Evolutionary conservation across 805 yeast genomes (phyloP).

Genomic region (Candida caryicola): DNA sequence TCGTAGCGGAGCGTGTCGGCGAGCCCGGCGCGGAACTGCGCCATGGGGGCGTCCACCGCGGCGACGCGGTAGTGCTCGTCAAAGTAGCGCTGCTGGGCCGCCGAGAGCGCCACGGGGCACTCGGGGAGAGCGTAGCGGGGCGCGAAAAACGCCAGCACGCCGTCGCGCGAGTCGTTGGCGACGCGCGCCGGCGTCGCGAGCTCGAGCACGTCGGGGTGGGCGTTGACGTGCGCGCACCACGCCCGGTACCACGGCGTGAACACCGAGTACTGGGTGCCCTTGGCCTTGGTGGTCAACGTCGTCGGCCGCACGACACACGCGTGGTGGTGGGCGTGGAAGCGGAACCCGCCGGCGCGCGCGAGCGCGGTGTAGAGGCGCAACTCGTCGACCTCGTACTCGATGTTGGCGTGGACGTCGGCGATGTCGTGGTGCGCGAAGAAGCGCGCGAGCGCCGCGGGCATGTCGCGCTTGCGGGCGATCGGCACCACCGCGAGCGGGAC

Average conservation of each 20-base stretch:
- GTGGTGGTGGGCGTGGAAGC: conserved; percentile 34
- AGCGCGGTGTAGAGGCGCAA: conserved; percentile 26
- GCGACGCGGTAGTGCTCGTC: conserved; percentile 23
- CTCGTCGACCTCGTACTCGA: conserved; percentile 47
- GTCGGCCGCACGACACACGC: conserved; percentile 43
- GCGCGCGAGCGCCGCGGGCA: conserved; percentile 18
- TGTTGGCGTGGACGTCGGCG: conserved; percentile 32
- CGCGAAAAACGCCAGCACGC: not conserved
- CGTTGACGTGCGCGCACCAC: conserved; percentile 34
- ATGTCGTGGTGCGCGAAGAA: conserved; percentile 24
- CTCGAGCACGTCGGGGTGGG: conserved; percentile 2
- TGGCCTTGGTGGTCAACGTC: conserved; percentile 27
- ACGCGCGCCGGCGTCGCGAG: not conserved
- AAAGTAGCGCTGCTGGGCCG: conserved; percentile 17
- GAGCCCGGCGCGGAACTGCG: conserved; percentile 10
- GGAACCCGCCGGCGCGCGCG: conserved; percentile 12
- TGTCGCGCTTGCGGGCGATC: conserved; percentile 33
- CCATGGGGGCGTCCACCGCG: conserved; percentile 35
- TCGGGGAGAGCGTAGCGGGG: conserved; percentile 5
- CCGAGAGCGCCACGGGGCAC: conserved; percentile 3
- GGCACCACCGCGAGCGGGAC: conserved; percentile 40
- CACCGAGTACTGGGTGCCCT: conserved; percentile 41
- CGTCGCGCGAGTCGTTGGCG: not conserved
- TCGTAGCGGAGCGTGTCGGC: conserved; percentile 24
- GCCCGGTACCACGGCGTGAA: conserved; percentile 43